Evolutionary conservation across 164 flowering plant species (phyloP).

Genomic region (Vitis amurensis): DNA sequence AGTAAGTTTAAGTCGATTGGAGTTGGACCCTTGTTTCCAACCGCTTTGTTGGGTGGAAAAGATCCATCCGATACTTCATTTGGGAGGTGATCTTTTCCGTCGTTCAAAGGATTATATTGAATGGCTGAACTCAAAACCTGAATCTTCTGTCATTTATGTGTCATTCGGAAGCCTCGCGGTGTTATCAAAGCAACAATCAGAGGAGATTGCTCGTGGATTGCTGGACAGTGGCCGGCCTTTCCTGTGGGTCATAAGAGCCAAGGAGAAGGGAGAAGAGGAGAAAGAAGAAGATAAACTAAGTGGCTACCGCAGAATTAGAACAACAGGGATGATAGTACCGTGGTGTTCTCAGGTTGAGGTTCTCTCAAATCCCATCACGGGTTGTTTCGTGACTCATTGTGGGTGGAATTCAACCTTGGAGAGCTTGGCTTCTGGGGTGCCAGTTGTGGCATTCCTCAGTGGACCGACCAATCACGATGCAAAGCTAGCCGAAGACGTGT

Average conservation of each 20-base stretch:
- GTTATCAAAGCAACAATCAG: conserved; percentile 27
- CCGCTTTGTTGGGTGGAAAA: conserved; percentile 33
- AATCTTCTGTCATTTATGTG: conserved; percentile 35
- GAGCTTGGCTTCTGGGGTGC: too few species aligned
- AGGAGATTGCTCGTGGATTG: conserved; percentile 36
- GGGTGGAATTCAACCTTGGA: too few species aligned
- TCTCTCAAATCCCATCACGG: too few species aligned
- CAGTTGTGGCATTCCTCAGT: too few species aligned
- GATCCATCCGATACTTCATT: conserved; percentile 18
- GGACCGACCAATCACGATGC: too few species aligned
- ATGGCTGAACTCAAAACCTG: conserved; percentile 46
- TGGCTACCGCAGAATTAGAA: too few species aligned
- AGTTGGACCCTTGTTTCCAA: conserved; percentile 51
- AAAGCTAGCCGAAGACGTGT: too few species aligned
- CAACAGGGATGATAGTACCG: too few species aligned
- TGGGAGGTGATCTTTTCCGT: conserved; percentile 8
- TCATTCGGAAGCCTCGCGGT: conserved; percentile 42
- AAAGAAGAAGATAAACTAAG: conserved; percentile 2
- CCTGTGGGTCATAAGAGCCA: conserved; percentile 41
- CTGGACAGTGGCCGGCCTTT: conserved; percentile 25
- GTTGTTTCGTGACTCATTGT: too few species aligned
- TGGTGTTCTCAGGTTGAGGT: too few species aligned
- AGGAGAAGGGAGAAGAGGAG: conserved; percentile 1
- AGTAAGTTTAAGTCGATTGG: conserved; percentile 21
- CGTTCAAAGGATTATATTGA: conserved; percentile 18